Evolutionary conservation across 768 basidiomycete species (phyloP).

Genomic region (Mycena chlorophos): DNA sequence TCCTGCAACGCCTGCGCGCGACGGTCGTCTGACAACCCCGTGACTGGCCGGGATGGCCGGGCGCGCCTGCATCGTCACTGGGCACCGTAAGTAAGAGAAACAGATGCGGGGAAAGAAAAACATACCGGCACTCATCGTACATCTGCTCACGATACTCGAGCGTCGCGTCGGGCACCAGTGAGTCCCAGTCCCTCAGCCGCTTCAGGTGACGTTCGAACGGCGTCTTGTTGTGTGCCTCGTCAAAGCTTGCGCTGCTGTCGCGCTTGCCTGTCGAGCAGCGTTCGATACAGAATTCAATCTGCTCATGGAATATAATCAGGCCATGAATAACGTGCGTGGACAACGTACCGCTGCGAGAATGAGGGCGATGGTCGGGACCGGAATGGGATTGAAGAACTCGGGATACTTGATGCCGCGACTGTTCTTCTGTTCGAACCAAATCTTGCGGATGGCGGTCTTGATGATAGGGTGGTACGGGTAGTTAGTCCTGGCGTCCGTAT

Average conservation of each 20-base stretch:
- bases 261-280: neutral
- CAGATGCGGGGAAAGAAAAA: neutral
- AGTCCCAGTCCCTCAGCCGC: neutral
- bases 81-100: neutral
- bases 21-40: neutral
- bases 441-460: slow-evolving; percentile 5
- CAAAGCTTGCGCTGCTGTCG: neutral
- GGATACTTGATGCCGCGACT: slow-evolving; percentile 13
- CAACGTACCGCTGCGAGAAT: slow-evolving; percentile 18
- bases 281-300: neutral
- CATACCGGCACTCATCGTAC: neutral
- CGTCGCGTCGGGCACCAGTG: neutral
- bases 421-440: slow-evolving; percentile 17
- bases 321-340: neutral
- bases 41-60: neutral
- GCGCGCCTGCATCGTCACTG: neutral
- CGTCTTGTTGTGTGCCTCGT: neutral
- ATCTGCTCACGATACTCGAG: neutral
- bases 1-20: neutral
- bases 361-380: slow-evolving; percentile 18
- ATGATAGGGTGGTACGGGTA: slow-evolving; percentile 16
- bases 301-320: neutral
- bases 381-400: slow-evolving; percentile 17
- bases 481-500: neutral
- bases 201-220: neutral